Evolutionary conservation across 306 rosid genomes (phyloP), one percentile per base, ranked within the genome.

Genomic region (Castanospermum australe): DNA sequence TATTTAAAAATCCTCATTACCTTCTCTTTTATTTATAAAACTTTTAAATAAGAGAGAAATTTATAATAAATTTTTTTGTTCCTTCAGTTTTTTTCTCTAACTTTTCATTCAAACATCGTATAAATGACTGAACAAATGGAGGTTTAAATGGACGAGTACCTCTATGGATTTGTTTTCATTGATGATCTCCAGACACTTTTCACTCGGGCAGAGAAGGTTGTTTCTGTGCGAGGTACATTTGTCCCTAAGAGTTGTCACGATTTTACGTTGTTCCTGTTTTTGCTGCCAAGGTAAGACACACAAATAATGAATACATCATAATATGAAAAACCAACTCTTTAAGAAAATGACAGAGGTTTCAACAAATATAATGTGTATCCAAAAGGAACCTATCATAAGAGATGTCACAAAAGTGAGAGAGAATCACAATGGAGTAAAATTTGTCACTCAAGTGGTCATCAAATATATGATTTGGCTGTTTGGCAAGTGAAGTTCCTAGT

Each of bases 111-210:
- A n/a, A n/a, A n/a, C n/a, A n/a, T n/a, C n/a, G n/a, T n/a, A n/a
- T n/a, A 39, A 59, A 21, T 33, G 52, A 62, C 35, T 33, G 18
- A 55, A 76, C 22, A 68, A 30, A 41, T 67, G 56, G 69, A 68
- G 73, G 52, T 57, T 64, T 45, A 57, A 67, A 79, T 78, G 84
- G 64, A 80, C 13, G 6, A 88, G n/a, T n/a, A n/a, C 92, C 87
- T 74, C 15, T 22, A 86, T 21, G 77, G 74, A 57, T 21, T 73
- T 14, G 42, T 83, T 86, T 65, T 84, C 87, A 2, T 80, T 18
- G 50, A 0, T 13, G 15, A 88, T 28, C 33, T 76, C 28, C 56
- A 2, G 52, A 82, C 72, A 86, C 25, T 86, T 50, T 55, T 68
- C 73, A 50, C 83, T 67, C 83, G 76, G 59, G 77, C 60, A 28